A percentile compares a stretch with the other conserved stretches of the same genome.
Evolutionary conservation across 148 eudicot species (phyloP).

Genomic region (Chenopodium formosanum): DNA sequence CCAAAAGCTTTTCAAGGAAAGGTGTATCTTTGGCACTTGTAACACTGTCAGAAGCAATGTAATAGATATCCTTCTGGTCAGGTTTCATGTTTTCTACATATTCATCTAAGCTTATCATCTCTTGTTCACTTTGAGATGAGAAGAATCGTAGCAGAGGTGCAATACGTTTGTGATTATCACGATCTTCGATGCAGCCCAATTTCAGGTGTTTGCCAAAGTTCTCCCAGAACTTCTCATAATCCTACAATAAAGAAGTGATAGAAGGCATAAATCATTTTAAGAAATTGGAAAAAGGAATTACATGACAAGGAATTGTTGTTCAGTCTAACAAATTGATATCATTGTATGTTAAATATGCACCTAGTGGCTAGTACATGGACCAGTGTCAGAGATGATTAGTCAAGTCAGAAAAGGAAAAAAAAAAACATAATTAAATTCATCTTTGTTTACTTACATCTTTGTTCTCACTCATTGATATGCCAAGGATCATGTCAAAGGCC

Average conservation of each 20-base stretch:
- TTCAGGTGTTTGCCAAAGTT: constrained; percentile 89
- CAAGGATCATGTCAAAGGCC: constrained; percentile 96
- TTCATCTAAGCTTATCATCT: constrained; percentile 92
- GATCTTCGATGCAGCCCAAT: constrained; percentile 92
- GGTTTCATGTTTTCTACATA: constrained; percentile 91
- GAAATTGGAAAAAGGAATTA: not conserved
- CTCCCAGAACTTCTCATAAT: constrained; percentile 91
- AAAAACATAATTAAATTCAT: not conserved
- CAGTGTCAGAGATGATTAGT: not conserved
- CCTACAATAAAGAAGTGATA: constrained; percentile 37
- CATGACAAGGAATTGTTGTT: no score
- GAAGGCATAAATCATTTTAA: not conserved
- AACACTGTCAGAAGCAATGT: constrained; percentile 90
- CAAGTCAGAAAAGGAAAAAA: not conserved
- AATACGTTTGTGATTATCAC: constrained; percentile 85
- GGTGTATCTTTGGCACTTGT: constrained; percentile 88
- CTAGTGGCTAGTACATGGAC: not conserved
- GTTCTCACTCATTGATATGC: constrained; percentile 88
- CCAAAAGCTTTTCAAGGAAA: constrained; percentile 83
- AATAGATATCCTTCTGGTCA: constrained; percentile 89
- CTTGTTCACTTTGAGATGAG: constrained; percentile 86
- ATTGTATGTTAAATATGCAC: not conserved
- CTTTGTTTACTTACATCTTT: constrained; percentile 50
- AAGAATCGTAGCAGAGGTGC: constrained; percentile 93
- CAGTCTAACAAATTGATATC: not conserved